A percentile compares a stretch with the other conserved stretches of the same genome.
Conservation (phyloP, 2,329 filamentous ascomycete genomes). For the Cladophialophora carrionii region DNA sequence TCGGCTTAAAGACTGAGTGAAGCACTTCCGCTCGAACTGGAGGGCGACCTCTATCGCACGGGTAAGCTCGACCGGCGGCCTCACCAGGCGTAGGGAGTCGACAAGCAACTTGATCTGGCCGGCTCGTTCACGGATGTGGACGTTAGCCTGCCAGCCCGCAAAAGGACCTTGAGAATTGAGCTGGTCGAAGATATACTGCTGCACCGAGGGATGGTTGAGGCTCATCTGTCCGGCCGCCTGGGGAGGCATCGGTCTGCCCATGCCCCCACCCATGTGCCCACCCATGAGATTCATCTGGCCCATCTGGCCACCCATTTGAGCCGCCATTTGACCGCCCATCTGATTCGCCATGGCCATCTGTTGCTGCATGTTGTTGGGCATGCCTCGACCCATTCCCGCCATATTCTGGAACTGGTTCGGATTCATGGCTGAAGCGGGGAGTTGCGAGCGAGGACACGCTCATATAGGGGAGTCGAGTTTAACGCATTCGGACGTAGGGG, state of each 20-base stretch:
- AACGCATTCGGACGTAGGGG: conserved; percentile 22
- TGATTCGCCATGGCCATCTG: conserved; percentile 35
- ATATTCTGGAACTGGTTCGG: conserved; percentile 38
- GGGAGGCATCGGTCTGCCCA: conserved; percentile 27
- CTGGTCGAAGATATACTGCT: conserved; percentile 46
- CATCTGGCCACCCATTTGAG: conserved; percentile 32
- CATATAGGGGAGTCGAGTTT: conserved; percentile 8
- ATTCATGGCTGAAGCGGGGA: conserved; percentile 32
- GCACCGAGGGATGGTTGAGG: conserved; percentile 32
- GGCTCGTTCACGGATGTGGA: conserved; percentile 47
- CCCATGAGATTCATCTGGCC: conserved; percentile 23
- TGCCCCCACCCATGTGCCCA: conserved; percentile 21
- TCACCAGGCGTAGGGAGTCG: conserved; percentile 52
- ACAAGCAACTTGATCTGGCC: conserved; percentile 52
- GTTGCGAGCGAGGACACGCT: conserved; percentile 24
- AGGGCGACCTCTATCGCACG: conserved; percentile 48
- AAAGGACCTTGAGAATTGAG: conserved; percentile 50
- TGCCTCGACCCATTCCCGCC: conserved; percentile 36
- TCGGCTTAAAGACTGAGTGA: conserved; percentile 45
- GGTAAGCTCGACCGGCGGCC: conserved; percentile 47
- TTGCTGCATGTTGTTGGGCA: conserved; percentile 37
- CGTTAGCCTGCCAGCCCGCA: conserved; percentile 51
- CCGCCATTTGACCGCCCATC: conserved; percentile 30
- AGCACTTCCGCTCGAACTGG: conserved; percentile 52
- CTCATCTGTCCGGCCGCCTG: conserved; percentile 32